Base-by-base conservation (phyloP, 2,329 filamentous ascomycete genomes). In the Aspergillus awamori region DNA sequence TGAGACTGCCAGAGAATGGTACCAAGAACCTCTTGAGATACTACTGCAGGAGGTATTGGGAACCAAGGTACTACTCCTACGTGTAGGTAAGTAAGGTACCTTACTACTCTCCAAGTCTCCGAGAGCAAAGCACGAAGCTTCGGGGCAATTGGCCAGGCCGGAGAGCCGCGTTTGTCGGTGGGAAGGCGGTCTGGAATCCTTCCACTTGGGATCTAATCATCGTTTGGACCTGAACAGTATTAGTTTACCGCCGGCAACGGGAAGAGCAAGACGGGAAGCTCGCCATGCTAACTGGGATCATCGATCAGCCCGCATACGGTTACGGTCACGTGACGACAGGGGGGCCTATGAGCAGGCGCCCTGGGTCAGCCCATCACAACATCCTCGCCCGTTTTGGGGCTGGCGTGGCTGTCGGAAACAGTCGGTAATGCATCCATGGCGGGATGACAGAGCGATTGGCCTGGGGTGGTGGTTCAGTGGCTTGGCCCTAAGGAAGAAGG, bases 261-360 rank as follows among this genome's bases (percentile, higher is more conserved):
- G 58, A 53, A 63, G 53, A 62, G 53, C 53, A 63, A 58, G 63
- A 62, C 47, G 47, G 49, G 43, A 63, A 64, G 48, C 60, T 30
- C 24, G 47, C 47, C 47, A 62, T 49, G 47, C 63, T 60, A 61
- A 49, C 62, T 64, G 61, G 63, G 67, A 68, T 68, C 67, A 67
- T 65, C 67, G 64, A 67, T 67, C 62, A 62, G 61, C 65, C 65
- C 67, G 67, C 67, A 68, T 68, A 59, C 60, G 53, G 24, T 26
- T 63, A 61, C 67, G 43, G 45, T 68, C 67, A 68, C 63, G 67
- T 68, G 67, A 68, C 8, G 0, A 0, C 3, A 1, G 1, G 3
- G 22, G 15, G 30, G 62, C 67, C 67, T 66, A 68, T 68, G 58
- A 65, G 62, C 39, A 45, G n/a, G 45, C 17, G 15, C 22, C 47